Percentiles rank a stretch among this genome's conserved stretches.
Conservation (phyloP, 2,329 filamentous ascomycete species). For the Magnaporthales sp. region DNA sequence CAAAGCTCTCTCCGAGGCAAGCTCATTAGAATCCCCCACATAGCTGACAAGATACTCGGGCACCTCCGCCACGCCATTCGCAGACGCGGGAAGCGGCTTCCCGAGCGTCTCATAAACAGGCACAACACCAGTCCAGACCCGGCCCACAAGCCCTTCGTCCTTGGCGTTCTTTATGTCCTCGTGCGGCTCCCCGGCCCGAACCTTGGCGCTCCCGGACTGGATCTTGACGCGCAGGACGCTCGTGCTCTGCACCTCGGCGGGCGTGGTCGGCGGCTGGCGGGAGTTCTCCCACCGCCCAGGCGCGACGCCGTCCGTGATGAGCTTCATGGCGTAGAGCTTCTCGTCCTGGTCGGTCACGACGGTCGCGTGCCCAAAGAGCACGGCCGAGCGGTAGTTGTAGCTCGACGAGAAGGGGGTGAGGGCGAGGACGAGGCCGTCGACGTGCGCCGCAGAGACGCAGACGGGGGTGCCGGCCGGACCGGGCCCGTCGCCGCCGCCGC, state of each 20-base stretch:
- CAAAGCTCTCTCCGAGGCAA: conserved; percentile 13
- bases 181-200: conserved; percentile 54
- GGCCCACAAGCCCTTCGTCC: conserved; percentile 28
- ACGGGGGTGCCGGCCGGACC: conserved; percentile 62
- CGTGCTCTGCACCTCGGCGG: conserved; percentile 67
- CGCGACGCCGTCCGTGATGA: conserved; percentile 69
- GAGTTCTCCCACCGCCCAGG: conserved; percentile 60
- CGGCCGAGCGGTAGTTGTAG: conserved; percentile 78
- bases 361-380: conserved; percentile 66
- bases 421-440: conserved; percentile 73
- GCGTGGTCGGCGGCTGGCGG: conserved; percentile 56
- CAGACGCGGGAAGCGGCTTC: conserved; percentile 48
- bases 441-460: conserved; percentile 61
- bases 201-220: conserved; percentile 66
- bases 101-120: conserved; percentile 58
- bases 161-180: conserved; percentile 41
- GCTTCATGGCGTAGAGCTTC: conserved; percentile 68
- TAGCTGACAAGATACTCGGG: conserved; percentile 51
- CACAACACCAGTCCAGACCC: conserved; percentile 48
- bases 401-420: conserved; percentile 74
- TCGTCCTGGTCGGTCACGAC: conserved; percentile 60
- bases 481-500: conserved; percentile 16
- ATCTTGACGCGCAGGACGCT: conserved; percentile 62
- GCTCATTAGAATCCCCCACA: conserved; percentile 26
- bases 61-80: conserved; percentile 49